These are phyloP conservation scores for Condylostoma magnum DNA, from an alignment of 169 alveolate genomes.

Conservation along the genomic window DNA sequence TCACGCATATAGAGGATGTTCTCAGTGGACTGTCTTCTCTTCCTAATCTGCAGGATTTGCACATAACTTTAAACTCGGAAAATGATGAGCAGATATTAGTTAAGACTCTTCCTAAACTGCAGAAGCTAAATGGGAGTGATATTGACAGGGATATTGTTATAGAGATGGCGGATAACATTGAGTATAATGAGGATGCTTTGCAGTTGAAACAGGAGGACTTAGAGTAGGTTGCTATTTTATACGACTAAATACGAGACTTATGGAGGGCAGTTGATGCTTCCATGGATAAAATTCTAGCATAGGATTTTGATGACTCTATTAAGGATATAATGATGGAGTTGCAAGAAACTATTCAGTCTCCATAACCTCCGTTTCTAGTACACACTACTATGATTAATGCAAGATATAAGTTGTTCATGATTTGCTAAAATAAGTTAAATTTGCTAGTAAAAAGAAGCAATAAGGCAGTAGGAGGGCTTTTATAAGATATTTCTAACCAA, in stretches of 20 bases:
- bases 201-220: slow-evolving; percentile 2
- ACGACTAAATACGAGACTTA: slow-evolving; percentile 23
- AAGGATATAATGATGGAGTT: background rate
- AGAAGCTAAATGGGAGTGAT: slow-evolving; percentile 35
- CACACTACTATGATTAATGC: background rate
- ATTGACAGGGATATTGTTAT: no score
- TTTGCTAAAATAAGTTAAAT: slow-evolving; percentile 4
- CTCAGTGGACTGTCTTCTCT: slow-evolving; percentile 44
- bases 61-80: slow-evolving; percentile 39
- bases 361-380: background rate
- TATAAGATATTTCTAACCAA: no score
- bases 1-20: slow-evolving; percentile 37
- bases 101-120: slow-evolving; percentile 44
- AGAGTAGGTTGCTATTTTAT: slow-evolving; percentile 23
- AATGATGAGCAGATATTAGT: slow-evolving; percentile 50
- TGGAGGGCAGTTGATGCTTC: slow-evolving; percentile 10
- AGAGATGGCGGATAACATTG: slow-evolving; percentile 22
- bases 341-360: background rate
- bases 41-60: slow-evolving; percentile 50
- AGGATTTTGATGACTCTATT: slow-evolving; percentile 17
- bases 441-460: background rate
- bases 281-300: slow-evolving; percentile 22
- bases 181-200: background rate
- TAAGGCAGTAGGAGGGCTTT: no score
- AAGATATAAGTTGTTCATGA: background rate